Base-by-base conservation (phyloP, 768 basidiomycete species). In the Xerocomellus dryophilus region DNA sequence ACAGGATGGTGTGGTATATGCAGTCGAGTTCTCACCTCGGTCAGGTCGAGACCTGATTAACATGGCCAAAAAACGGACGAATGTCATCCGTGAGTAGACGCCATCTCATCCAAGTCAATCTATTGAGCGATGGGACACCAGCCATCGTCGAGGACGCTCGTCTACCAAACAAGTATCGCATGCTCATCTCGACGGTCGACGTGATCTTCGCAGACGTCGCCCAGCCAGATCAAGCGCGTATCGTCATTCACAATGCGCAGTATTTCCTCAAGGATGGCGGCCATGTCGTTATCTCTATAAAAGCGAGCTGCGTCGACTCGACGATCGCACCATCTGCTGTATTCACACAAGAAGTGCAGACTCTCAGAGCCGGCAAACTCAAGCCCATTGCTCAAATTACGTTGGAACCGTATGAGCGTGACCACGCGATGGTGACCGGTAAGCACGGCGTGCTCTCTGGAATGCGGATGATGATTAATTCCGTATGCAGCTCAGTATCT, bases 61-160 rank as follows among this genome's bases (percentile, higher is more conserved):
- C 75, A 99, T 98, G 97, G 96, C 97, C 32, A 98, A 98, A 77
- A 98, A 97, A 76, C 82, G 97, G 55, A 98, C 97, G 60, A 99
- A 98, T 72, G 93, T 98, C 60, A 96, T 98, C 66, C 97, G 93
- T 96, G 74, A 54, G 90, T 80, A 3, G 31, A 34, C 45, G 9
- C 25, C 6, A 20, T 14, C 9, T 50, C 21, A 32, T 49, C 34
- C 7, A 47, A 11, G 39, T 48, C 54, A 46, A 17, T 47, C 7
- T 35, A 29, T 43, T 52, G 47, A 51, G 45, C 44, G 34, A 40
- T 51, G 18, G 23, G 46, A 47, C 20, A 61, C 5, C 49, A 93
- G 90, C 96, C 38, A 99, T 99, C 68, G 81, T 99, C 45, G 97
- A 98, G 72, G 97, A 99, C 66, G 97, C 97, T 21, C 93, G 97